These are phyloP conservation scores for Saturnispora quitensis DNA, from an alignment of 805 yeast species.

Conservation along the genomic window DNA sequence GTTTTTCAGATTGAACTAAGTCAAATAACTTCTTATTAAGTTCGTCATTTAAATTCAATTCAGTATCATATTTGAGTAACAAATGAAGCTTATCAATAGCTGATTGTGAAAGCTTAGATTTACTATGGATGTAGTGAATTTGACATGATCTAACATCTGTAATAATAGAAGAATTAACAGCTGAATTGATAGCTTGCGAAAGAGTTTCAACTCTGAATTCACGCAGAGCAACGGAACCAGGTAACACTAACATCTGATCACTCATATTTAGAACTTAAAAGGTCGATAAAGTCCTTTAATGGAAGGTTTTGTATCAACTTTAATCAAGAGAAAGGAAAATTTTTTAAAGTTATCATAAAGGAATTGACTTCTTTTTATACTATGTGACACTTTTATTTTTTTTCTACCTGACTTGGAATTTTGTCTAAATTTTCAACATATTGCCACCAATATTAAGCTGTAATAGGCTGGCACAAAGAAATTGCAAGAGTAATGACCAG, in stretches of 20 bases:
- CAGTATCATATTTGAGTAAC: constrained; percentile 66
- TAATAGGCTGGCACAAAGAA: neutral
- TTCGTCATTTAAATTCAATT: constrained; percentile 44
- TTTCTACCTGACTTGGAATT: neutral
- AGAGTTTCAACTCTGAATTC: constrained; percentile 72
- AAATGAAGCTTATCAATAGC: constrained; percentile 44
- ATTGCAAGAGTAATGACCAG: constrained; percentile 5
- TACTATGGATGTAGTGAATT: constrained; percentile 71
- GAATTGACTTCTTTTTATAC: neutral
- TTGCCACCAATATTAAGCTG: neutral
- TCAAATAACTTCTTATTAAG: constrained; percentile 15
- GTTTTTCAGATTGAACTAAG: constrained; percentile 18
- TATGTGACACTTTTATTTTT: neutral
- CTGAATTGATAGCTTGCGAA: constrained; percentile 61
- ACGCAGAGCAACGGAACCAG: constrained; percentile 90
- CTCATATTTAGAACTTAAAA: constrained; percentile 2
- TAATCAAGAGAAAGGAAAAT: neutral
- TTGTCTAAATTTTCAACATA: neutral
- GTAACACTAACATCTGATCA: constrained; percentile 39
- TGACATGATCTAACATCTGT: constrained; percentile 63
- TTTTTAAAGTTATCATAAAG: neutral
- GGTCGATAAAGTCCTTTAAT: neutral
- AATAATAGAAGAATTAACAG: constrained; percentile 59
- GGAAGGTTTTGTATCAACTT: neutral
- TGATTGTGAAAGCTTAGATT: constrained; percentile 29